phyloP scores from a whole-genome alignment of 768 basidiomycete genomes.

The Amanita molliuscula region DNA sequence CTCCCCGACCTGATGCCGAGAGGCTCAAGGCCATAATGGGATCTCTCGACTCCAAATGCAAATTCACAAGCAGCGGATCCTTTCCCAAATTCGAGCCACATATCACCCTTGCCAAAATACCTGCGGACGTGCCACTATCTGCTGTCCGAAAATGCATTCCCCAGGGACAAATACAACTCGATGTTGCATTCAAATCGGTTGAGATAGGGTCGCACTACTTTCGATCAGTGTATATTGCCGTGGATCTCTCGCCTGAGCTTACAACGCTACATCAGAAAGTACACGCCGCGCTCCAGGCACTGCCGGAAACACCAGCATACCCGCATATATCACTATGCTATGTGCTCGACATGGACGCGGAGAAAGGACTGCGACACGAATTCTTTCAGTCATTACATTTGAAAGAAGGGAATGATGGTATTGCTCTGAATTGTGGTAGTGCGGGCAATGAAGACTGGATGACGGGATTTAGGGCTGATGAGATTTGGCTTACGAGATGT shows the following conservation, averaged over 20 bases:
- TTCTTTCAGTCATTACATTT: conserved; percentile 33
- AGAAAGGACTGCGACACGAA: conserved; percentile 35
- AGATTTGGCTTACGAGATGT: conserved; percentile 53
- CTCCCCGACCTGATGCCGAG: conserved; percentile 30
- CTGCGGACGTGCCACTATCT: conserved; percentile 17
- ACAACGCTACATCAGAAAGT: conserved; percentile 37
- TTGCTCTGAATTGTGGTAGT: conserved; percentile 6
- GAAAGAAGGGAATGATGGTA: conserved; percentile 20
- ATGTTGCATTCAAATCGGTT: conserved; percentile 41
- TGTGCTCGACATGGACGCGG: conserved; percentile 54
- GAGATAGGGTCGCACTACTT: conserved; percentile 55
- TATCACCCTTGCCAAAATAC: conserved; percentile 52
- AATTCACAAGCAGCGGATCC: conserved; percentile 20
- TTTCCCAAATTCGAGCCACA: conserved; percentile 62
- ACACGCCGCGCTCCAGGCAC: conserved; percentile 23
- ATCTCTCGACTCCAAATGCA: conserved; percentile 15
- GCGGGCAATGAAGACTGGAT: conserved; percentile 26
- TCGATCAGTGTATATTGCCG: conserved; percentile 55
- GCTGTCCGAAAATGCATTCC: conserved; percentile 32
- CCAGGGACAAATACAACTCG: conserved; percentile 20
- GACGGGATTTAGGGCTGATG: conserved; percentile 30
- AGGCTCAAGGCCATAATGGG: conserved; percentile 39
- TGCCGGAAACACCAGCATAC: conserved; percentile 43
- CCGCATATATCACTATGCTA: conserved; percentile 73
- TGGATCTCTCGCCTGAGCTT: conserved; percentile 36